Conservation (phyloP, 805 yeast genomes). For the Candida ovalis region DNA sequence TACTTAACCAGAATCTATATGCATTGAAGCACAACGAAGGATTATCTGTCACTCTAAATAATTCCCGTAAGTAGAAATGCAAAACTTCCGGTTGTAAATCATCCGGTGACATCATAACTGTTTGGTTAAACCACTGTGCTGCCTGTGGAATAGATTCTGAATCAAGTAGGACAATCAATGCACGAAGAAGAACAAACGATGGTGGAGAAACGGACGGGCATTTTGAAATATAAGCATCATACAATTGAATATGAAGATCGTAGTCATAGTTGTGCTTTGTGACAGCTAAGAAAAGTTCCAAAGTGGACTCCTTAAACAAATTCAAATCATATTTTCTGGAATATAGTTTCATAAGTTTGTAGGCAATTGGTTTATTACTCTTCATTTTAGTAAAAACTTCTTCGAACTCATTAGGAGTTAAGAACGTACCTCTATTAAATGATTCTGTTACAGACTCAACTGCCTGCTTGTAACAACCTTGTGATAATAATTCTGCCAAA, state of each 20-base stretch:
- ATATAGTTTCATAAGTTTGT: conserved; percentile 17
- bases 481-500: not conserved
- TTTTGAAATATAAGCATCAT: conserved; percentile 6
- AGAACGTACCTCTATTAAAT: conserved; percentile 3
- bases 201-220: conserved; percentile 8
- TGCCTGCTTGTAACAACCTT: not conserved
- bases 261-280: conserved; percentile 20
- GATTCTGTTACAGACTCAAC: conserved; percentile 5
- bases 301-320: conserved; percentile 11
- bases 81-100: conserved; percentile 7
- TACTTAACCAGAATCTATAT: conserved; percentile 26
- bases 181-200: conserved; percentile 17
- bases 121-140: conserved; percentile 26
- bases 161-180: conserved; percentile 24
- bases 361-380: conserved; percentile 14
- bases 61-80: conserved; percentile 19
- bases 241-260: not conserved
- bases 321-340: conserved; percentile 14
- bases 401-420: conserved; percentile 24
- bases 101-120: conserved; percentile 15
- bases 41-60: conserved; percentile 20
- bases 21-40: conserved; percentile 20
- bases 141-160: conserved; percentile 26
- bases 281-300: conserved; percentile 3
- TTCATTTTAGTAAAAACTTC: conserved; percentile 16